These are phyloP conservation scores for Leishmania braziliensis DNA, from an alignment of 208 protist species.

Conservation along the genomic window DNA sequence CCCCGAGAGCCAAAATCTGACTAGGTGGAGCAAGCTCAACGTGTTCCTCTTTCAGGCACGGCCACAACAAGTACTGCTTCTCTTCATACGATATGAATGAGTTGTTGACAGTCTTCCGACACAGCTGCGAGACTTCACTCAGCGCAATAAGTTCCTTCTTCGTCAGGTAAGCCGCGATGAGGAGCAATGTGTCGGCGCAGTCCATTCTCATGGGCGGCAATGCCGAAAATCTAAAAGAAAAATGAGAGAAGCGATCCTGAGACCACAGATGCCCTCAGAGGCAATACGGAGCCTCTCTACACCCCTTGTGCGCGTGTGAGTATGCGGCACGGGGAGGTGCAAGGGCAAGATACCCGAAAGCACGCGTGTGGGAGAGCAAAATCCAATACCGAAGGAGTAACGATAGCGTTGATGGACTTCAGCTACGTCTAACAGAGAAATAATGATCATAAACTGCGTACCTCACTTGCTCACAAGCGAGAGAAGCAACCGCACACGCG, in stretches of 20 bases:
- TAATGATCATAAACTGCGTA: background rate
- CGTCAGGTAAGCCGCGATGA: constrained; percentile 53
- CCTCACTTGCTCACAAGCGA: background rate
- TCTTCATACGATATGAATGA: constrained; percentile 36
- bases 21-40: constrained; percentile 59
- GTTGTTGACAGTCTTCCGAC: constrained; percentile 32
- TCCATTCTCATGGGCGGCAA: constrained; percentile 31
- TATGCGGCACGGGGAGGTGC: background rate
- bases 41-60: constrained; percentile 39
- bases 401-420: background rate
- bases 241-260: background rate
- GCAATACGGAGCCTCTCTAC: background rate
- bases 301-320: background rate
- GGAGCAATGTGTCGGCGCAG: constrained; percentile 47
- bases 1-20: constrained; percentile 48
- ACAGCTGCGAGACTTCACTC: constrained; percentile 44
- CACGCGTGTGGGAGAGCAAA: background rate
- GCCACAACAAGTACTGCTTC: constrained; percentile 42
- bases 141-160: constrained; percentile 52
- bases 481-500: background rate
- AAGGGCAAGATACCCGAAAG: background rate
- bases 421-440: too few relatives aligned
- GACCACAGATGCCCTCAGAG: background rate
- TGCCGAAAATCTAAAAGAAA: background rate
- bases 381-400: background rate